Base-by-base conservation (phyloP, 306 rosid species). In the Corylus americana region DNA sequence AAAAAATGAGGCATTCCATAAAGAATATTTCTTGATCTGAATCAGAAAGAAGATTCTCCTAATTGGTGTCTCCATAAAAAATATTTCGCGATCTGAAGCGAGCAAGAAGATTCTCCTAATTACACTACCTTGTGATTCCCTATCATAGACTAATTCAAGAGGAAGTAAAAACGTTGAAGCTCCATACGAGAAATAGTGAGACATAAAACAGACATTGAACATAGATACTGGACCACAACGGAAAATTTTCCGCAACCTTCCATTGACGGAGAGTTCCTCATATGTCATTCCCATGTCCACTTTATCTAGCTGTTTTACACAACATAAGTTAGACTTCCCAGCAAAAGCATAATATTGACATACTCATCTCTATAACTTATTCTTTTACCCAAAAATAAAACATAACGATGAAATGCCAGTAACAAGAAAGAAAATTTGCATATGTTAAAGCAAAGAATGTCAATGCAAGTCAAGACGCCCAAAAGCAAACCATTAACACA, bases 281-380 rank as follows among this genome's bases (percentile, higher is more conserved):
- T 93, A 93, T 50, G 97, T 90, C 99, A 95, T 93, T 78, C 97
- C 99, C 99, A 93, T 93, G 87, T 95, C 98, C 53, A 93, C 97
- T 86, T 95, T 98, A 81, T 95, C 99, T 62, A 93, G 90, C 96
- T 92, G 88, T 73, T 74, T 75, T 72, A 61, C 70, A 83, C 57
- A 74, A 68, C 27, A 68, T 29, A 64, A 31, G 16, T 64, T 64
- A 64, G 70, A 37, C 48, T 64, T 35, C 45, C 45, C 45, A 62
- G 39, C 37, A 62, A 62, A 62, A 82, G 79, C 74, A 35, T 39
- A 74, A 39, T 17, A 70, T 79, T 80, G 77, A 75, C 57, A 53
- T 61, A 62, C 61, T 74, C 54, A 44, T 57, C 75, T 70, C 71
- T 17, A 29, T 68, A 83, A 31, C 70, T 51, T 54, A 12, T 29